phyloP scores from a whole-genome alignment of 2,329 filamentous ascomycete genomes.

The Fusarium burgessii region DNA sequence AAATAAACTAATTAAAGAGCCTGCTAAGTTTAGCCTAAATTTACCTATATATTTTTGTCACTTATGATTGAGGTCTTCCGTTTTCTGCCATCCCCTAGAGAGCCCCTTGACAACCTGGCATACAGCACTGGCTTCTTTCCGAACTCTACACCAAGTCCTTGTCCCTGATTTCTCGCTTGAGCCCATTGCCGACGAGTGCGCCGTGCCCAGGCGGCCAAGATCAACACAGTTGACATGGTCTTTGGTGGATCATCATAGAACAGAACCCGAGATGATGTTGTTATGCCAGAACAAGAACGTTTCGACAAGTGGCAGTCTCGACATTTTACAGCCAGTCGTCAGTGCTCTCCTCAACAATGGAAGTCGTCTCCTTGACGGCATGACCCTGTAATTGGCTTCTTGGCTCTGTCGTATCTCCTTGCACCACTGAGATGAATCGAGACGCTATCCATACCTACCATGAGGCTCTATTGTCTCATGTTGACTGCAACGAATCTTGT shows the following conservation, averaged over 20 bases:
- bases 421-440: constrained; percentile 12
- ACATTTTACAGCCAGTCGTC: constrained; percentile 13
- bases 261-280: constrained; percentile 38
- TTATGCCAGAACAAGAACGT: constrained; percentile 36
- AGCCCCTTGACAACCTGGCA: constrained; percentile 39
- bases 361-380: constrained; percentile 10
- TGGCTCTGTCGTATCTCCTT: constrained; percentile 9
- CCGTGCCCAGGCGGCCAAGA: constrained; percentile 40
- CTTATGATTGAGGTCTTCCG: too few relatives aligned
- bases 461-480: constrained; percentile 33
- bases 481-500: constrained; percentile 8
- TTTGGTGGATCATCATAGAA: constrained; percentile 42
- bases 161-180: constrained; percentile 40
- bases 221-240: constrained; percentile 38
- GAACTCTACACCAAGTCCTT: constrained; percentile 40
- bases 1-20: too few relatives aligned
- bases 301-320: constrained; percentile 37
- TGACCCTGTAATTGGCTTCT: constrained; percentile 16
- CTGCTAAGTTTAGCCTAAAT: too few relatives aligned
- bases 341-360: constrained; percentile 12
- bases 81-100: too few relatives aligned
- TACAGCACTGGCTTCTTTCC: constrained; percentile 31
- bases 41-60: too few relatives aligned
- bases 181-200: constrained; percentile 43
- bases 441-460: constrained; percentile 12